Evolutionary conservation across 2,329 filamentous ascomycete species (phyloP), one percentile per base, ranked within the genome.

Genomic region (Chaetomium olivaceum): DNA sequence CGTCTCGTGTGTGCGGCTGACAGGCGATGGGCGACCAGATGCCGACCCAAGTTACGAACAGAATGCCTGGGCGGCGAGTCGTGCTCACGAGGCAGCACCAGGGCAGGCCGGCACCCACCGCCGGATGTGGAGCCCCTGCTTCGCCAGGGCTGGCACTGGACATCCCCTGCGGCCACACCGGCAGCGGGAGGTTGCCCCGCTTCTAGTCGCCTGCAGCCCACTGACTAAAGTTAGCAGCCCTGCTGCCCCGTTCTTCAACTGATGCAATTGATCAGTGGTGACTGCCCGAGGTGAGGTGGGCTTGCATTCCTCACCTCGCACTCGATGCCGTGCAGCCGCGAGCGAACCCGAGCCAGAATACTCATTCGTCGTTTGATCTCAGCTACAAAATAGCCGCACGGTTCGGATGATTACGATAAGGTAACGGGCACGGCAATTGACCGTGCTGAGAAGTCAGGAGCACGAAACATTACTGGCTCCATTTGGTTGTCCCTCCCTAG

Each of bases 1-100:
- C 16, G 6, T 23, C 46, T 48, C 46, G 46, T 48, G 46, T 8
- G 27, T 60, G 58, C 46, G 46, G 58, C 58, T 33, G 46, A 60
- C 46, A 51, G 46, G 21, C 12, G 56, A 58, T 52, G 54, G 54
- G 55, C 29, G 5, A 56, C n/a, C 33, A 33, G 31, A 56, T 56
- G 54, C 29, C 46, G 46, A 23, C 46, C 46, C 21, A 23, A 48
- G 46, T 43, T 43, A 43, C 36, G 39, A n/a, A 19, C 6, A 6
- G 39, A 43, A 43, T 43, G 39, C 39, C 16, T 43, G 16, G 39
- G 39, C 39, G 39, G 39, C 39, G 16, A 43, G 39, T 43, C 16
- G 16, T 52, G 48, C 58, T 52, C 48, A 61, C 58, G 29, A 61
- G 58, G 56, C 56, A 58, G 39, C 39, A 43, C 39, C 39, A n/a